Conservation (phyloP, 2,329 filamentous ascomycete genomes). For the Pseudohalonectria lignicola region DNA sequence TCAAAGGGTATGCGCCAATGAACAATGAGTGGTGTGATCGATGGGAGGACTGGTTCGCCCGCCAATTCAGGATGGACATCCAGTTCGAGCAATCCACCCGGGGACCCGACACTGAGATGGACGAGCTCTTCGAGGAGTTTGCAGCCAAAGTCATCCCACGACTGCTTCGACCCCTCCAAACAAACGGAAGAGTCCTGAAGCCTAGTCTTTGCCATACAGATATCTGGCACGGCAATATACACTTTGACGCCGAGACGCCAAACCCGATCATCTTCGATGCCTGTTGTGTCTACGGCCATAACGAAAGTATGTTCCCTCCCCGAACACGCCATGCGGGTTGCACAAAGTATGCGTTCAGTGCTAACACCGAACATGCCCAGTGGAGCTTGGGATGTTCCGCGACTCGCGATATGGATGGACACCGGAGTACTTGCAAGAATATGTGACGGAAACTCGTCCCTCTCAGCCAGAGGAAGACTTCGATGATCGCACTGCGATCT, state of each 20-base stretch:
- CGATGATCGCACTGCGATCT: slow-evolving; percentile 16
- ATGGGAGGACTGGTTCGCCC: neutral
- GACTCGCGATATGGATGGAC: slow-evolving; percentile 14
- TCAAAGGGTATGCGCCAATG: neutral
- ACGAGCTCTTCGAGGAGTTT: slow-evolving; percentile 8
- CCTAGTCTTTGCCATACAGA: slow-evolving; percentile 15
- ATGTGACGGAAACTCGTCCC: slow-evolving; percentile 12
- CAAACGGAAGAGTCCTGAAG: slow-evolving; percentile 10
- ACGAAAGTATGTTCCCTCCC: slow-evolving; percentile 14
- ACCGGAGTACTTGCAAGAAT: slow-evolving; percentile 13
- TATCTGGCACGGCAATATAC: slow-evolving; percentile 15
- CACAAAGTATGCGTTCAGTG: too few relatives aligned
- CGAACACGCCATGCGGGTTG: too few relatives aligned
- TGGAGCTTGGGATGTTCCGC: slow-evolving; percentile 14
- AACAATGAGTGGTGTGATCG: neutral
- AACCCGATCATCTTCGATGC: slow-evolving; percentile 1
- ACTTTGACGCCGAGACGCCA: slow-evolving; percentile 4
- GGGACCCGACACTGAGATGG: neutral
- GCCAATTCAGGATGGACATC: neutral
- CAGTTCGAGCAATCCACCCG: neutral
- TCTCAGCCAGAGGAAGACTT: slow-evolving; percentile 17
- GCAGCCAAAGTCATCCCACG: slow-evolving; percentile 8
- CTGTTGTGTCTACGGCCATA: slow-evolving; percentile 14
- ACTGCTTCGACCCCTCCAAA: slow-evolving; percentile 12
- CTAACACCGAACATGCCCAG: too few relatives aligned